Conservation (phyloP, 2,329 filamentous ascomycete species). For the Intubia oerlemansii region DNA sequence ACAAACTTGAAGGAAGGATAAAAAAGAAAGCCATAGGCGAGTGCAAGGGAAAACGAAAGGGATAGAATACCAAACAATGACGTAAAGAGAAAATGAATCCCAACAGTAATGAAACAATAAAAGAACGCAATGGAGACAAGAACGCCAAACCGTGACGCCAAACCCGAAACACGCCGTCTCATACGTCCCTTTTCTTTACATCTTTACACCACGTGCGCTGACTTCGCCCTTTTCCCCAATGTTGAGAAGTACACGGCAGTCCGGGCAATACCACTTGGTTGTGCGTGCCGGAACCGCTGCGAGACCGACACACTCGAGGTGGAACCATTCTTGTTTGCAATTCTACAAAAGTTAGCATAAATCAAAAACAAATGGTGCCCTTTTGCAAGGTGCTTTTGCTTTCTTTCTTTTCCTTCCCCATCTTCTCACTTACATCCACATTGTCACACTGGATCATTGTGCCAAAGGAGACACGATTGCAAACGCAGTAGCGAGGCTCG, state of each 20-base stretch:
- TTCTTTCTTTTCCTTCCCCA: neutral
- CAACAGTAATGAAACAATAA: too few species aligned
- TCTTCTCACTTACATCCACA: constrained; percentile 36
- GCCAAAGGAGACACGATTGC: constrained; percentile 61
- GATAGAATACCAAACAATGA: neutral
- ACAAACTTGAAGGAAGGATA: neutral
- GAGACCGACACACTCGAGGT: constrained; percentile 55
- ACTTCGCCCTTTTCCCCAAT: constrained; percentile 44
- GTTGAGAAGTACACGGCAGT: constrained; percentile 42
- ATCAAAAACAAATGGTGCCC: constrained; percentile 1
- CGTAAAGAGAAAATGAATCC: neutral
- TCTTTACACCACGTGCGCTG: constrained; percentile 32
- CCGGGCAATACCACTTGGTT: constrained; percentile 70
- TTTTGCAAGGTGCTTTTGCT: too few species aligned
- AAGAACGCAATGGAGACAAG: too few species aligned
- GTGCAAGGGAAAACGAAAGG: neutral
- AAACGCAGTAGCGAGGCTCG: constrained; percentile 58
- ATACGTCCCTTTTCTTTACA: too few species aligned
- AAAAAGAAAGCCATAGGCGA: too few species aligned
- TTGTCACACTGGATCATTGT: constrained; percentile 74
- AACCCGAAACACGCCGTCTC: too few species aligned
- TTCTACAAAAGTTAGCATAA: constrained; percentile 17
- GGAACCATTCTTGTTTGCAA: constrained; percentile 73
- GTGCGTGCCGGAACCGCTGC: constrained; percentile 46
- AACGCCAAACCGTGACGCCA: too few species aligned